Evolutionary conservation across 1,284 basidiomycete genomes (phyloP).

Genomic region (Cryptococcus amylolentus): DNA sequence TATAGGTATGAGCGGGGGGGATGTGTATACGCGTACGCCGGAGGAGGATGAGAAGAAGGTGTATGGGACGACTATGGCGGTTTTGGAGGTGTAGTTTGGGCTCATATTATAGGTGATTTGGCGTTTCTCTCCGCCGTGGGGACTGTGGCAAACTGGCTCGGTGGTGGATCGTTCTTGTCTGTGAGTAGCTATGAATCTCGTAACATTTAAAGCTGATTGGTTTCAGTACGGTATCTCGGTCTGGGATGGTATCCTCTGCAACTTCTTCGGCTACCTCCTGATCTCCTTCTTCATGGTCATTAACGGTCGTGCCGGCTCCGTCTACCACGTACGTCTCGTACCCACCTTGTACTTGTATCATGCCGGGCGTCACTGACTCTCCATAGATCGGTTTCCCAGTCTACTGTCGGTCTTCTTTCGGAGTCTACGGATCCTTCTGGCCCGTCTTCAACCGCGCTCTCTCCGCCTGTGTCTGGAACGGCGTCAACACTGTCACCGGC

Average conservation of each 20-base stretch:
- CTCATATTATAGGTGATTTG: not conserved
- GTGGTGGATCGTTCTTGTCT: constrained; percentile 25
- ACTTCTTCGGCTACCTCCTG: constrained; percentile 28
- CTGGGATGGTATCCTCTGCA: constrained; percentile 32
- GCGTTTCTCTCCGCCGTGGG: constrained; percentile 18
- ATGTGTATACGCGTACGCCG: not conserved
- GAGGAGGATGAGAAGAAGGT: constrained; percentile 17
- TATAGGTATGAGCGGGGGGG: not conserved
- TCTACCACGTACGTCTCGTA: constrained; percentile 28
- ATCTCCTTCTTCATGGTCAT: constrained; percentile 38
- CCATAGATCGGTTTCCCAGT: constrained; percentile 70
- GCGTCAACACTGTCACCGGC: constrained; percentile 30
- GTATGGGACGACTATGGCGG: constrained; percentile 5
- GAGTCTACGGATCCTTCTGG: constrained; percentile 76
- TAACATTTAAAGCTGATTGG: not conserved
- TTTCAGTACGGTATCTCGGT: constrained; percentile 23
- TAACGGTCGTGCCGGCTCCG: constrained; percentile 35
- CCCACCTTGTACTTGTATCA: not conserved
- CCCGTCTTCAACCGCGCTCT: constrained; percentile 71
- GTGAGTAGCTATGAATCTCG: constrained; percentile 8
- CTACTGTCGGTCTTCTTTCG: constrained; percentile 68
- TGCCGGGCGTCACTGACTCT: not conserved
- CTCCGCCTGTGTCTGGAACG: constrained; percentile 61
- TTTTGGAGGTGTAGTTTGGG: constrained; percentile 11
- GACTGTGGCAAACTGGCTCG: constrained; percentile 30